phyloP scores from a whole-genome alignment of 2,329 filamentous ascomycete genomes.

The Epichloe gansuensis region DNA sequence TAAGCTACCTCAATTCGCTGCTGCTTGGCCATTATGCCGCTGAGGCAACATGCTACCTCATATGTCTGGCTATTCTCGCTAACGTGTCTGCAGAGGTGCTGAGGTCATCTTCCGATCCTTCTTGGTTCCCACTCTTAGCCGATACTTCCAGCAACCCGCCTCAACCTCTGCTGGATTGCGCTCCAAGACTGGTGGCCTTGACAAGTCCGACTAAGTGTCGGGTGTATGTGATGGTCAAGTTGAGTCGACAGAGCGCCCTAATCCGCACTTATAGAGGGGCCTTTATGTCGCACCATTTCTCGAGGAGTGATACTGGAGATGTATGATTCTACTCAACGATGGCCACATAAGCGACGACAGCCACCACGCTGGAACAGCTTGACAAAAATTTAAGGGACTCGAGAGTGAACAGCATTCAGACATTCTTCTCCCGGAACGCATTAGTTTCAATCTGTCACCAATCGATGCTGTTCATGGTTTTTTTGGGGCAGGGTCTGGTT shows the following conservation, averaged over 20 bases:
- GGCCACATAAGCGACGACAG: background rate
- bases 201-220: constrained; percentile 51
- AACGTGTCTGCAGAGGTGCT: constrained; percentile 54
- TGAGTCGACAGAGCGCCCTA: background rate
- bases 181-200: constrained; percentile 69
- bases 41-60: background rate
- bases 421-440: background rate
- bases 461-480: background rate
- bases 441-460: background rate
- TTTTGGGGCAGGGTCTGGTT: background rate
- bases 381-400: background rate
- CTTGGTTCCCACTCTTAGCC: constrained; percentile 79
- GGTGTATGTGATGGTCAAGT: constrained; percentile 1
- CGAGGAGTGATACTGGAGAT: background rate
- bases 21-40: background rate
- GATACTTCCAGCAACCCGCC: constrained; percentile 65
- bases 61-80: background rate
- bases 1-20: constrained; percentile 35
- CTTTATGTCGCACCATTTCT: background rate
- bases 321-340: background rate
- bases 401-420: background rate
- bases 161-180: constrained; percentile 80
- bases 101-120: constrained; percentile 96
- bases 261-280: background rate
- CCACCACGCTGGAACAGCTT: background rate